A percentile compares a stretch with the other conserved stretches of the same genome.
Conservation (phyloP, 192 early-diverging fungal genomes). For the Mortierella antarctica region DNA sequence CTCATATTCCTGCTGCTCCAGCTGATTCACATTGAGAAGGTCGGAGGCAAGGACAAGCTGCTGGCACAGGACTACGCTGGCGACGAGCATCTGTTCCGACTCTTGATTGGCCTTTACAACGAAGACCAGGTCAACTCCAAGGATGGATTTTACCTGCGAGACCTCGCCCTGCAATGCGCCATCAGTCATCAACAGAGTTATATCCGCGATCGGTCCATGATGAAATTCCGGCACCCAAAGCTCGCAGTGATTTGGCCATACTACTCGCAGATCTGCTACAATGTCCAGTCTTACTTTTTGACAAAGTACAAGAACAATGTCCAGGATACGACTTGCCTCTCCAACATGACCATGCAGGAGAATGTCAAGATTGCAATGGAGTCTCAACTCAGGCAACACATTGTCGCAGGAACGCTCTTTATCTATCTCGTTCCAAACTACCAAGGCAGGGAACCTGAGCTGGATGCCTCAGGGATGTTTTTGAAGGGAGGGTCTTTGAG, state of each 20-base stretch:
- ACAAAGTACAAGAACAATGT: slow-evolving; percentile 62
- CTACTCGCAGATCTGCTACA: slow-evolving; percentile 62
- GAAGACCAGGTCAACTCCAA: slow-evolving; percentile 76
- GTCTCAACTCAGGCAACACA: slow-evolving; percentile 58
- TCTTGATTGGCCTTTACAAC: slow-evolving; percentile 78
- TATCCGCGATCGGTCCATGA: slow-evolving; percentile 71
- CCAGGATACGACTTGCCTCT: slow-evolving; percentile 32
- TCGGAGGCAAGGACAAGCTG: slow-evolving; percentile 59
- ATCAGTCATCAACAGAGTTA: slow-evolving; percentile 71
- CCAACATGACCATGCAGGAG: slow-evolving; percentile 61
- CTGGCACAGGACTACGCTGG: slow-evolving; percentile 72
- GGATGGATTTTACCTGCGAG: slow-evolving; percentile 80
- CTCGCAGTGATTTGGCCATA: slow-evolving; percentile 72
- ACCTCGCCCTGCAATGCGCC: slow-evolving; percentile 79
- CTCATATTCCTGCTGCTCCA: slow-evolving; percentile 80
- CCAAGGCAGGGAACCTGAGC: slow-evolving; percentile 46
- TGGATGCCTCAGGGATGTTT: slow-evolving; percentile 62
- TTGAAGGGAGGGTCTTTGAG: slow-evolving; percentile 72
- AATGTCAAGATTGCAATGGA: slow-evolving; percentile 65
- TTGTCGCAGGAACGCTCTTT: slow-evolving; percentile 65
- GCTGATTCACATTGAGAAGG: slow-evolving; percentile 75
- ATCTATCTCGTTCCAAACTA: slow-evolving; percentile 62
- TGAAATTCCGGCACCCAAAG: slow-evolving; percentile 79
- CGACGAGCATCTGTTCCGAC: slow-evolving; percentile 78
- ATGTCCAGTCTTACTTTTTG: slow-evolving; percentile 60